Evolutionary conservation across 495 filamentous ascomycete genomes (phyloP), one percentile per base, ranked within the genome.

Genomic region (Hypoxylon cercidicola): DNA sequence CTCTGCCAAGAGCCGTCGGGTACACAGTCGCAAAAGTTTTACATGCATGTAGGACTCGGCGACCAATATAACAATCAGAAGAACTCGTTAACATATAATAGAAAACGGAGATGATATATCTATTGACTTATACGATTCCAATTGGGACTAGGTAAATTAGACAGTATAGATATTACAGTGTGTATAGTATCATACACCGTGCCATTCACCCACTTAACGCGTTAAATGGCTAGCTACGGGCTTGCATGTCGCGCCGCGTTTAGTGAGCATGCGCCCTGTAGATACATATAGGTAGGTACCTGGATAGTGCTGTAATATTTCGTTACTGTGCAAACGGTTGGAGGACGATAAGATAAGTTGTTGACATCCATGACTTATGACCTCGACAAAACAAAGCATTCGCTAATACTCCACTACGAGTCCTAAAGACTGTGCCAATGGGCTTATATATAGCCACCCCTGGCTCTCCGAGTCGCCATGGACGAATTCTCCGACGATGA

Each of bases 401-500:
- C 23, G 16, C 19, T 20, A 40, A 32, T 35, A 34, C 28, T 35
- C 28, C 10, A 19, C 48, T 37, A 51, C 16, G 28, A 35, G 15
- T 20, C 19, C 1, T 40, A 5, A 20, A 50, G 6, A 62, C 59
- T 34, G 63, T 48, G 63, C 70, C 63, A 67, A 74, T 74, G 71
- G 65, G 71, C 65, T 68, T 62, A 41, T 63, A 65, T 48, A 58
- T 63, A 52, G 52, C 66, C 45, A 20, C n/a, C 30, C 48, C 60
- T 51, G 71, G 43, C 66, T 74, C 66, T 49, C 10, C 46, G 71
- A 70, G 71, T 72, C 66, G 60, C 62, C 60, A 80, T 83, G 77
- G 81, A 83, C 73, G 75, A 79, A 9, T 83, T 77, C 40, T 79
- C 76, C 20, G 81, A 83, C 60, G 81, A 81, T 64, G 78, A 73